Evolutionary conservation across 495 filamentous ascomycete species (phyloP).

Genomic region (Talaromyces liani): DNA sequence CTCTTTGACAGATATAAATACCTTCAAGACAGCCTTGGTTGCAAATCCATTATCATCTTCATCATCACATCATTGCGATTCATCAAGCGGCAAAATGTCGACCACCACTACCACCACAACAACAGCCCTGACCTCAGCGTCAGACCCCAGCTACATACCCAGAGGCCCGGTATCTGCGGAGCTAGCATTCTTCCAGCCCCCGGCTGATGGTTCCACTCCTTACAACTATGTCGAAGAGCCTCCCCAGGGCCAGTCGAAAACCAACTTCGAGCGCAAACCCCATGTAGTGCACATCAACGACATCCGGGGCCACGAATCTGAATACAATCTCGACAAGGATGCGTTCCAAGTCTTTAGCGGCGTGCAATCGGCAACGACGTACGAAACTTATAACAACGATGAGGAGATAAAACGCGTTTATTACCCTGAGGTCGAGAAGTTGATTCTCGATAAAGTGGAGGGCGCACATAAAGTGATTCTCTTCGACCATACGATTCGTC

Average conservation of each 20-base stretch:
- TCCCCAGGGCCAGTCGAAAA: slow-evolving; percentile 50
- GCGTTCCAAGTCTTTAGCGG: slow-evolving; percentile 56
- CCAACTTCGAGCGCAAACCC: slow-evolving; percentile 47
- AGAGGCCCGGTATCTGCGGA: slow-evolving; percentile 56
- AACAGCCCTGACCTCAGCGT: slow-evolving; percentile 1
- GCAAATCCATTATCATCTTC: background rate
- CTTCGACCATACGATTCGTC: slow-evolving; percentile 90
- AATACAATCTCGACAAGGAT: slow-evolving; percentile 63
- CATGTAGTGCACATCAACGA: slow-evolving; percentile 52
- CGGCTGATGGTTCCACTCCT: slow-evolving; percentile 54
- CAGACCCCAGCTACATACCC: slow-evolving; percentile 37
- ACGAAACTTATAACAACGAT: slow-evolving; percentile 57
- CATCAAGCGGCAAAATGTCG: slow-evolving; percentile 6
- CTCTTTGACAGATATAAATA: background rate
- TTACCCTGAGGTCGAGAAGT: slow-evolving; percentile 72
- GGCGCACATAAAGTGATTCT: slow-evolving; percentile 57
- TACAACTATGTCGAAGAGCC: slow-evolving; percentile 64
- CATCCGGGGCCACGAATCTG: slow-evolving; percentile 54
- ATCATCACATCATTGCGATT: background rate
- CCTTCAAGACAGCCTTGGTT: background rate
- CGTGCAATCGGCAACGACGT: slow-evolving; percentile 40
- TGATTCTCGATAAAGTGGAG: slow-evolving; percentile 55
- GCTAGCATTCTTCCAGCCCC: slow-evolving; percentile 63
- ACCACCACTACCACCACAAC: slow-evolving; percentile 13
- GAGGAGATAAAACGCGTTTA: slow-evolving; percentile 57